Conservation (phyloP, 352 stramenopile genomes). For the Globisporangium nagaii region DNA sequence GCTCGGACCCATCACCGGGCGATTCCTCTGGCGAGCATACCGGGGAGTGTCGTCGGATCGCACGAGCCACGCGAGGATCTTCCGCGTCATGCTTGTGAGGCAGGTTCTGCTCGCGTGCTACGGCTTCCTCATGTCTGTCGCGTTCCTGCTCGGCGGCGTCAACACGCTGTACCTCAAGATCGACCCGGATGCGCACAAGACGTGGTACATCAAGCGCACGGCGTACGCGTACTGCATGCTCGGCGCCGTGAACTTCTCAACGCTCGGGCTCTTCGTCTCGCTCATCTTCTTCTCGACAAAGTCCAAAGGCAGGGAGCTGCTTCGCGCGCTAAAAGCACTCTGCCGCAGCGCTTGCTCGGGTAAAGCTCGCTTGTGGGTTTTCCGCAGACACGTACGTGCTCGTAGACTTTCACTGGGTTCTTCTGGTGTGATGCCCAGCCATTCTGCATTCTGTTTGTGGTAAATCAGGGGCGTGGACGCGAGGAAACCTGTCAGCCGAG, state of each 20-base stretch:
- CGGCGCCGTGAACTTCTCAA: constrained; percentile 27
- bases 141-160: constrained; percentile 16
- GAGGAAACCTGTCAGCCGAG: background rate
- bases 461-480: background rate
- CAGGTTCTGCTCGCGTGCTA: constrained; percentile 21
- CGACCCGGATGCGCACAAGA: constrained; percentile 11
- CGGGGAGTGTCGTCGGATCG: constrained; percentile 6
- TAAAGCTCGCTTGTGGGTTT: background rate
- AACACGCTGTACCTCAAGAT: constrained; percentile 22
- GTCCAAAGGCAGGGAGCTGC: constrained; percentile 5
- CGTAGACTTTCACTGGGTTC: background rate
- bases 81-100: constrained; percentile 20
- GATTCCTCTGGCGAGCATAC: constrained; percentile 21
- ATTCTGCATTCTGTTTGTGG: too few relatives aligned
- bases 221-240: constrained; percentile 25
- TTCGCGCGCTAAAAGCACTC: background rate
- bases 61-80: constrained; percentile 9
- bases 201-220: constrained; percentile 22
- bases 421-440: too few relatives aligned
- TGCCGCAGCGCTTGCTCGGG: background rate
- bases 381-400: background rate
- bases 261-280: constrained; percentile 24
- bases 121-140: constrained; percentile 20
- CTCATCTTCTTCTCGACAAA: constrained; percentile 26
- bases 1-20: constrained; percentile 11